These are phyloP conservation scores for Aspergillus ustus DNA, from an alignment of 2,329 filamentous ascomycete species.

Conservation along the genomic window DNA sequence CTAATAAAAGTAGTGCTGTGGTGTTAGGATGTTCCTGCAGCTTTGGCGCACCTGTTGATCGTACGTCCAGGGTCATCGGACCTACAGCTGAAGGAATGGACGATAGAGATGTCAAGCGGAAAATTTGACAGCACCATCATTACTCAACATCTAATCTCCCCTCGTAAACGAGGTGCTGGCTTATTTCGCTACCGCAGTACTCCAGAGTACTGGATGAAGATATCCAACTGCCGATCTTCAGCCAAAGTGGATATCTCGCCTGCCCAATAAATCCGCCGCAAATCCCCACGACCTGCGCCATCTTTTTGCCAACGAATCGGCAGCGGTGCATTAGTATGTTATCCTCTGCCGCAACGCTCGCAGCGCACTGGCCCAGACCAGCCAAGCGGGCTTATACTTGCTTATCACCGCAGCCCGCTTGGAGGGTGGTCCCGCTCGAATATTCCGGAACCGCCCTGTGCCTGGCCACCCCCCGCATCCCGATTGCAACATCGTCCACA, in stretches of 20 bases:
- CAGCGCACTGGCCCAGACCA: neutral
- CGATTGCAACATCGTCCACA: neutral
- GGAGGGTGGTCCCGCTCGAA: neutral
- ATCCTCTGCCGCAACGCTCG: too few relatives aligned
- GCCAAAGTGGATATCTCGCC: neutral
- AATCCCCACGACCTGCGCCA: neutral
- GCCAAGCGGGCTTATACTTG: neutral
- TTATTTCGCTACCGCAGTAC: too few relatives aligned
- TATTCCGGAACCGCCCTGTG: neutral
- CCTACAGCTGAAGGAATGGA: too few relatives aligned
- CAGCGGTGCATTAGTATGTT: neutral
- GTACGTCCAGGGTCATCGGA: too few relatives aligned
- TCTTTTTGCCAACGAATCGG: neutral
- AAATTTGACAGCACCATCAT: too few relatives aligned
- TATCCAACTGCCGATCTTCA: neutral
- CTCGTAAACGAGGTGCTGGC: too few relatives aligned
- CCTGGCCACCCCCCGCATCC: neutral
- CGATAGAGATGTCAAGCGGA: too few relatives aligned
- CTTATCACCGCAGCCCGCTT: slow-evolving; percentile 9
- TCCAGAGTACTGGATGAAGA: neutral
- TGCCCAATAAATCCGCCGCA: neutral
- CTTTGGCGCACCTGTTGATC: too few relatives aligned
- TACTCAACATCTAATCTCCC: too few relatives aligned
- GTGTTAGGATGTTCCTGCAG: too few relatives aligned
- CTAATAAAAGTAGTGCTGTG: too few relatives aligned